Evolutionary conservation across 768 basidiomycete genomes (phyloP).

Genomic region (Boletus tylopilopsis): DNA sequence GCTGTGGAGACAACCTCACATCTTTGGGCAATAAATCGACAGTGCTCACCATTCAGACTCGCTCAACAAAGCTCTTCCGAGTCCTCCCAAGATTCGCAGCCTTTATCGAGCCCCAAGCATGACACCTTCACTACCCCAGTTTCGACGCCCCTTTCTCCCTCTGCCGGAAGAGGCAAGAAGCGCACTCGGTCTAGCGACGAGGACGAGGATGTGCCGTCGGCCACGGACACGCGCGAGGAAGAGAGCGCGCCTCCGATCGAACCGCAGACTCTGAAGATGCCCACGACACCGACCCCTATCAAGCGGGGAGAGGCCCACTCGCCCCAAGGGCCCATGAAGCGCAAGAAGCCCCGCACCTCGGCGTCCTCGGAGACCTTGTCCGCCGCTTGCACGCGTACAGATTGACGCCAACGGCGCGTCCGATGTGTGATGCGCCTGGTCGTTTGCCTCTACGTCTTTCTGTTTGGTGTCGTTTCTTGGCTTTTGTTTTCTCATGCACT

Average conservation of each 20-base stretch:
- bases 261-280: neutral
- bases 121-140: neutral
- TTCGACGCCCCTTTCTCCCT: conserved; percentile 10
- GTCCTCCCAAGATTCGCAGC: neutral
- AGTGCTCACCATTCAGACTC: no score
- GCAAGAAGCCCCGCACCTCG: conserved; percentile 12
- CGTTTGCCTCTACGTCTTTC: neutral
- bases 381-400: neutral
- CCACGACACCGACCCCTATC: neutral
- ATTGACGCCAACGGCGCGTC: neutral
- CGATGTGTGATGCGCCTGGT: neutral
- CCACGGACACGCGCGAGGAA: neutral
- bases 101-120: neutral
- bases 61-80: no score
- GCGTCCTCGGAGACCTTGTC: neutral
- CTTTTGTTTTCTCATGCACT: conserved; percentile 1
- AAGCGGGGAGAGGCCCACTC: neutral
- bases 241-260: neutral
- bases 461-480: neutral
- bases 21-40: no score
- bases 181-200: conserved; percentile 12
- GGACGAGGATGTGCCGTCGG: neutral
- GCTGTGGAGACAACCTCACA: no score
- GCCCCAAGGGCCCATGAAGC: conserved; percentile 4
- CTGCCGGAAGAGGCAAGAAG: conserved; percentile 12